These are phyloP conservation scores for Schizosaccharomyces versatilis DNA, from an alignment of 1,139 yeast species.

Conservation along the genomic window DNA sequence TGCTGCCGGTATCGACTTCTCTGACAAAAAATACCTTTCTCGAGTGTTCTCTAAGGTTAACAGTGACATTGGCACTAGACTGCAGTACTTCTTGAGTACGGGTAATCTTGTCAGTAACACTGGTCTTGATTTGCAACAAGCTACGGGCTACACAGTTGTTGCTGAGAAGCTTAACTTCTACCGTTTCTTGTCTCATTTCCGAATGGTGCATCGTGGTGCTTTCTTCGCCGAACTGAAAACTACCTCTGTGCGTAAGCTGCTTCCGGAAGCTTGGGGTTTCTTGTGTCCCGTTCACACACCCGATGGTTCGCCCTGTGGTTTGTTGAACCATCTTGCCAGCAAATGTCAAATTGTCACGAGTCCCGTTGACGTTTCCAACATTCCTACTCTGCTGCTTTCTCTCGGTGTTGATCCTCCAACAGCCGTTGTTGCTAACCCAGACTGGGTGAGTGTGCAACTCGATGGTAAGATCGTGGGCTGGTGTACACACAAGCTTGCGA, in stretches of 20 bases:
- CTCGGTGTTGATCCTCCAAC: constrained; percentile 45
- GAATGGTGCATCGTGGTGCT: constrained; percentile 99
- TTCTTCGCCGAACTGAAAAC: constrained; percentile 96
- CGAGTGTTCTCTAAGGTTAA: constrained; percentile 61
- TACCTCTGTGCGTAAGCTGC: constrained; percentile 82
- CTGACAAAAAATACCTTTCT: constrained; percentile 60
- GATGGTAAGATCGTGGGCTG: constrained; percentile 89
- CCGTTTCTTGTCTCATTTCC: constrained; percentile 86
- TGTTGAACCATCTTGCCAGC: constrained; percentile 87
- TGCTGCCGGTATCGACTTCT: constrained; percentile 50
- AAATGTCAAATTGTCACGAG: constrained; percentile 71
- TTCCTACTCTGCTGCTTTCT: constrained; percentile 43
- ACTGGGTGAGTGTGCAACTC: constrained; percentile 67
- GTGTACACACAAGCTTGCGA: constrained; percentile 79
- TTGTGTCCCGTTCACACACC: constrained; percentile 98
- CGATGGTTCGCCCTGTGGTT: constrained; percentile 99
- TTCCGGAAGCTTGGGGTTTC: constrained; percentile 96
- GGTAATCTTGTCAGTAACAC: constrained; percentile 94
- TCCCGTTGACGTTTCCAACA: constrained; percentile 48
- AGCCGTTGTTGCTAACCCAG: constrained; percentile 38
- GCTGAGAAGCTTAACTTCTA: constrained; percentile 95
- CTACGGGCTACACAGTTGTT: constrained; percentile 92
- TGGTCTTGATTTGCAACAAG: constrained; percentile 94
- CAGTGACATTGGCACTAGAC: constrained; percentile 83
- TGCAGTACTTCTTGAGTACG: constrained; percentile 84